phyloP scores from a whole-genome alignment of 139 green algal genomes.

The Coccomyxa sp. region DNA sequence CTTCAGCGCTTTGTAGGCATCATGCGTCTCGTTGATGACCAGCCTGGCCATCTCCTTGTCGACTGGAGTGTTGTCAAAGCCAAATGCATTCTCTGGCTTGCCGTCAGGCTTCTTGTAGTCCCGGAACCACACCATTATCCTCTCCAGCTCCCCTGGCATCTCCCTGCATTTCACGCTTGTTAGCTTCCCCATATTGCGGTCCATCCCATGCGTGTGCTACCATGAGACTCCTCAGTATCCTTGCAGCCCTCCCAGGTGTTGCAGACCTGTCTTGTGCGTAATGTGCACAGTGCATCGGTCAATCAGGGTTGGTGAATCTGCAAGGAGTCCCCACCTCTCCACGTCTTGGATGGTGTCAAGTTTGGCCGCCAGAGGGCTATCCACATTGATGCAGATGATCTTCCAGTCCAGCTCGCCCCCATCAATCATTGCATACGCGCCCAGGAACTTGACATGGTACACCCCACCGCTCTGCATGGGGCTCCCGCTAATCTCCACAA shows the following conservation, averaged over 20 bases:
- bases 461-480: constrained; percentile 78
- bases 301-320: not conserved
- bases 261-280: not conserved
- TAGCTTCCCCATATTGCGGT: not conserved
- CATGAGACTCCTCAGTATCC: no score
- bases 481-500: constrained; percentile 92
- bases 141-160: constrained; percentile 91
- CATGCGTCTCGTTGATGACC: constrained; percentile 49
- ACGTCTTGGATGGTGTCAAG: constrained; percentile 95
- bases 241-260: no score
- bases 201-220: not conserved
- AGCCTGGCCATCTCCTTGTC: constrained; percentile 18
- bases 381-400: constrained; percentile 75
- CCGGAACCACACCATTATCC: constrained; percentile 95
- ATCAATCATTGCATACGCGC: constrained; percentile 36
- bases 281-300: not conserved
- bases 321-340: constrained; percentile 64
- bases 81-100: constrained; percentile 93
- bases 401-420: constrained; percentile 99
- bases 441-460: constrained; percentile 72
- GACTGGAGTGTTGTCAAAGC: constrained; percentile 63
- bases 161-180: constrained; percentile 43
- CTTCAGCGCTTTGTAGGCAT: constrained; percentile 33
- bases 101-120: constrained; percentile 99
- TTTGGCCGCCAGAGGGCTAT: constrained; percentile 86